Evolutionary conservation across 306 rosid genomes (phyloP).

Genomic region (Lagenaria siceraria): DNA sequence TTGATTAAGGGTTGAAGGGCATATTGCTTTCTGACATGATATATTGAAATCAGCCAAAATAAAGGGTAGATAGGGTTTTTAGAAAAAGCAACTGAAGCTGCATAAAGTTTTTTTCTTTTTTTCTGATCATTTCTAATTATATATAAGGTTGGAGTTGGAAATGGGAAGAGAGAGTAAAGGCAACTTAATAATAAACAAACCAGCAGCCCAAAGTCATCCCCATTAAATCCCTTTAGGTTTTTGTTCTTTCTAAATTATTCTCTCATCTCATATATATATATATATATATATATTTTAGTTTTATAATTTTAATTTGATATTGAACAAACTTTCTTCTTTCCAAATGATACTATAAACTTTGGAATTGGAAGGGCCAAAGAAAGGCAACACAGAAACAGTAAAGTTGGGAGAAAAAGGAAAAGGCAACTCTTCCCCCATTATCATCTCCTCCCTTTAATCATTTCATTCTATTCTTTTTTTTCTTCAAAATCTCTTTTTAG

Average conservation of each 20-base stretch:
- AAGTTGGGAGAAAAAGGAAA: neutral
- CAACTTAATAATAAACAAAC: constrained; percentile 3
- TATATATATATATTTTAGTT: too few species aligned
- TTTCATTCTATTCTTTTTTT: neutral
- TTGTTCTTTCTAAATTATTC: neutral
- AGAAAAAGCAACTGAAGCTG: neutral
- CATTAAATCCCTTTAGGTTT: constrained; percentile 8
- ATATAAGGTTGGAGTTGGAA: neutral
- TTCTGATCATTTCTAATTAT: neutral
- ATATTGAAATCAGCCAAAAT: constrained; percentile 2
- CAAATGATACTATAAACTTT: constrained; percentile 6
- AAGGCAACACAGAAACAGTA: neutral
- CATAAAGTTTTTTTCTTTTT: neutral
- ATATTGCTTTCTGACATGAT: constrained; percentile 1
- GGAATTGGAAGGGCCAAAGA: neutral
- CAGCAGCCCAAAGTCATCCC: neutral
- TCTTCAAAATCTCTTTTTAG: neutral
- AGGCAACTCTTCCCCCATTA: neutral
- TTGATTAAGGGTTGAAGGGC: neutral
- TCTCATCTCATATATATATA: neutral
- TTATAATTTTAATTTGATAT: too few species aligned
- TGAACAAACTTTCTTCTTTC: neutral
- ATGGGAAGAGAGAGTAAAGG: constrained; percentile 2
- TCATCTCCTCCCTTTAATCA: neutral
- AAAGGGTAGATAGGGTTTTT: constrained; percentile 4